A percentile compares a stretch with the other conserved stretches of the same genome.
These are phyloP conservation scores for Kwoniella dejecticola DNA, from an alignment of 768 basidiomycete genomes.

Conservation along the genomic window DNA sequence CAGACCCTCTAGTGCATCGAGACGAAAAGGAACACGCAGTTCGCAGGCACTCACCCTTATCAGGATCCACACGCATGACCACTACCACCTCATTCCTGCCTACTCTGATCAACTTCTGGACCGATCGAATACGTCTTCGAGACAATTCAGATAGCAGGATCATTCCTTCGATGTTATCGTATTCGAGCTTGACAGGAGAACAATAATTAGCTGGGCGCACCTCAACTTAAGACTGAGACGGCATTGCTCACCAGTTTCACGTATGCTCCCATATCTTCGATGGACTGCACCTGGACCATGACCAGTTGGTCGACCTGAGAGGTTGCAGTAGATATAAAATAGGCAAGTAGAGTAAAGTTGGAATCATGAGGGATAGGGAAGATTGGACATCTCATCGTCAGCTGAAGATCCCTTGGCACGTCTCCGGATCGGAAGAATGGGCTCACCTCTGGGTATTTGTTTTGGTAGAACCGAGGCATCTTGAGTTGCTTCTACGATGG, in stretches of 20 bases:
- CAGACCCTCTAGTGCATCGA: not conserved
- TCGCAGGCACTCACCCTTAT: constrained; percentile 72
- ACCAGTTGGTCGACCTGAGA: constrained; percentile 94
- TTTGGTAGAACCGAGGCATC: constrained; percentile 74
- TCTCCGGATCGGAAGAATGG: too few species aligned
- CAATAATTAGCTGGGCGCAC: not conserved
- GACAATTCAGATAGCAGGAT: constrained; percentile 98
- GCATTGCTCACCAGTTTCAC: constrained; percentile 78
- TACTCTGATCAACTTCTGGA: constrained; percentile 96
- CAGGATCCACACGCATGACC: constrained; percentile 95
- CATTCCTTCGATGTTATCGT: constrained; percentile 99
- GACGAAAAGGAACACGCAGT: not conserved
- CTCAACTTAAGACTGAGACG: not conserved
- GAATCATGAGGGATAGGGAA: too few species aligned
- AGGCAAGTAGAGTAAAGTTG: not conserved
- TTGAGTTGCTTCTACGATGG: constrained; percentile 3
- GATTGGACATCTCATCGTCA: not conserved
- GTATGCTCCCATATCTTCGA: constrained; percentile 99
- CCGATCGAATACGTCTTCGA: constrained; percentile 89
- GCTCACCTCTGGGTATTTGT: constrained; percentile 69
- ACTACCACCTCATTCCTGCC: constrained; percentile 98
- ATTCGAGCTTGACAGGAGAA: constrained; percentile 72
- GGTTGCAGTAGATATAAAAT: too few species aligned
- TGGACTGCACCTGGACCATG: constrained; percentile 99
- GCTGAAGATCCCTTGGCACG: too few species aligned